Conservation (phyloP, 345 rosid genomes). For the Schrenkiella parvula region DNA sequence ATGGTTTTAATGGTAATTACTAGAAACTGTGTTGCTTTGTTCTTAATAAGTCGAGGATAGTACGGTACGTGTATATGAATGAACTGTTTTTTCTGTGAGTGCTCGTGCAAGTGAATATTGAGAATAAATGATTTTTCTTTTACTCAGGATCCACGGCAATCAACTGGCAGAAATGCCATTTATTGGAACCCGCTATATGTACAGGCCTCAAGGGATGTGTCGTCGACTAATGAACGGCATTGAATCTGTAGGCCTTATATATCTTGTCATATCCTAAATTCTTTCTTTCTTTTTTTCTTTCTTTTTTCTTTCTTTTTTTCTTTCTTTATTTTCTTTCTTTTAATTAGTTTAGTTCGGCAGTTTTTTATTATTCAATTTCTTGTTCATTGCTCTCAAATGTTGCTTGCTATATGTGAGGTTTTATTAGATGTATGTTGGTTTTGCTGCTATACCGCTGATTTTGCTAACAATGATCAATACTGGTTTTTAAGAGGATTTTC, state of each 20-base stretch:
- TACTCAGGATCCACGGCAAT: constrained; percentile 75
- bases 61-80: not conserved
- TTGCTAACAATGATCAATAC: not conserved
- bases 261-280: not conserved
- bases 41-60: not conserved
- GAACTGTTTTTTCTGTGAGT: not conserved
- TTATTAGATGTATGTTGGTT: not conserved
- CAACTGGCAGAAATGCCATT: constrained; percentile 96
- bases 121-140: constrained; percentile 1
- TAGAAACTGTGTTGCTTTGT: not conserved
- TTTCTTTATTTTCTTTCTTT: not conserved
- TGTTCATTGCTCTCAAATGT: not conserved
- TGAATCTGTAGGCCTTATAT: constrained; percentile 61
- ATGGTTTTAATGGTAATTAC: not conserved
- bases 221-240: constrained; percentile 76
- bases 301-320: no score
- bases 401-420: constrained; percentile 2
- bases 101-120: not conserved
- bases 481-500: not conserved
- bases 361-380: not conserved
- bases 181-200: constrained; percentile 81
- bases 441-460: not conserved
- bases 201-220: constrained; percentile 97
- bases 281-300: not conserved
- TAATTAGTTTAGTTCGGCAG: not conserved